Conservation (phyloP, 2,329 filamentous ascomycete species). For the Pseudomassariella vexata region DNA sequence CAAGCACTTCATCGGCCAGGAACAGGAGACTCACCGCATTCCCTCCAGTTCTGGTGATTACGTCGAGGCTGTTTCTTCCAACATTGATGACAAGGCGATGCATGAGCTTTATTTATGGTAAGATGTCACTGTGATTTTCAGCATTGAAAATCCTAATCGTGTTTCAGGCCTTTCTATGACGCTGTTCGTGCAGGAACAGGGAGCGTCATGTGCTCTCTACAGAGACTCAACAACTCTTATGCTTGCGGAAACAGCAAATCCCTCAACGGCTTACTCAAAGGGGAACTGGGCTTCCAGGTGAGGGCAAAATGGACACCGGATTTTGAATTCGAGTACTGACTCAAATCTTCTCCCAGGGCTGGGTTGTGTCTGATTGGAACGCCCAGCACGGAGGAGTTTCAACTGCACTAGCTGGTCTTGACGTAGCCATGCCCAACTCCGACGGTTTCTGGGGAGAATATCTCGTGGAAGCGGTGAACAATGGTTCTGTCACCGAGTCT, state of each 20-base stretch:
- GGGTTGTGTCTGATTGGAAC: conserved; percentile 36
- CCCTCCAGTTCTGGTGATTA: conserved; percentile 50
- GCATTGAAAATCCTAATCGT: no score
- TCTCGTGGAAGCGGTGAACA: conserved; percentile 39
- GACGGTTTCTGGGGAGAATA: conserved; percentile 35
- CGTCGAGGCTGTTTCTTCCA: conserved; percentile 38
- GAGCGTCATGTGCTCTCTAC: conserved; percentile 38
- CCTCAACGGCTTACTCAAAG: conserved; percentile 41
- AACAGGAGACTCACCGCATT: conserved; percentile 61
- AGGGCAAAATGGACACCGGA: no score
- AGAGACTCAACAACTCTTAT: conserved; percentile 41
- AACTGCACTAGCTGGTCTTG: conserved; percentile 38
- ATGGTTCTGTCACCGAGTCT: conserved; percentile 35
- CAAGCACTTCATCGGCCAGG: conserved; percentile 59
- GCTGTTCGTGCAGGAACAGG: conserved; percentile 22
- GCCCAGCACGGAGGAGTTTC: conserved; percentile 34
- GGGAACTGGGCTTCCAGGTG: conserved; percentile 35
- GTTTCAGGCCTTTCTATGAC: conserved; percentile 50
- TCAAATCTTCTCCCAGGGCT: conserved; percentile 18
- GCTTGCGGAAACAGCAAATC: conserved; percentile 43
- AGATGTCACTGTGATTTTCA: no score
- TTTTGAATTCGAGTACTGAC: conserved; percentile 6
- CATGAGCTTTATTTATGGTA: conserved; percentile 52
- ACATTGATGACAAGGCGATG: conserved; percentile 47
- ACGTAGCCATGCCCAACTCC: conserved; percentile 44